Base-by-base conservation (phyloP, 176 grass and related monocot species). In the Areca catechu region DNA sequence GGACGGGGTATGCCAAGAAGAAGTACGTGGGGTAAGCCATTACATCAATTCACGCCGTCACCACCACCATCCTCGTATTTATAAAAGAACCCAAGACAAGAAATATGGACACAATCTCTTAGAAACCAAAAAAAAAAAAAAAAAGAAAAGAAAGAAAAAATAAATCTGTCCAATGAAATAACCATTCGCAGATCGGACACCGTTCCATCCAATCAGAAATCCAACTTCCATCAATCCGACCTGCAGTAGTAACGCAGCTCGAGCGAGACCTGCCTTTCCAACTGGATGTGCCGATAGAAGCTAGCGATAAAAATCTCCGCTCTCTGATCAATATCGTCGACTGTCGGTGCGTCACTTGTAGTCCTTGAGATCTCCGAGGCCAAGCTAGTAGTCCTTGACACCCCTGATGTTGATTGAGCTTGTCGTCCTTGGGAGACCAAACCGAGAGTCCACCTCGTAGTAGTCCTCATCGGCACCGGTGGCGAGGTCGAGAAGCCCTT, bases 211-310 rank as follows among this genome's bases (percentile, higher is more conserved):
- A 12, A 43, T 37, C 9, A 10, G 5, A 12, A 7, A 1, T 37
- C 30, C 30, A 34, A 9, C 30, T 37, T 37, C 30, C 30, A 49
- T 48, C 30, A 29, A 66, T 66, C 50, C 3, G 49, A 53, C 15
- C 7, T 5, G 1, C n/a, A n/a, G n/a, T n/a, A 54, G 30, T 95
- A 95, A 0, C 69, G 75, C 17, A 95, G 78, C 66, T 85, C 63
- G 48, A 95, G 78, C 0, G 89, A 95, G 25, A 95, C 75, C 81
- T 95, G 85, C 28, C 89, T 80, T 57, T 95, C 89, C 81, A 89
- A 72, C 57, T 71, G 65, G 43, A 89, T 75, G 48, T 82, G 89
- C 56, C 53, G 37, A 70, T 85, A 65, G 72, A 93, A 93, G 12
- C 70, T 80, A 3, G 54, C 59, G 30, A 95, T 95, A 71, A 89